These are phyloP conservation scores for Pyrenophora teres DNA, from an alignment of 2,329 filamentous ascomycete species.

Conservation along the genomic window DNA sequence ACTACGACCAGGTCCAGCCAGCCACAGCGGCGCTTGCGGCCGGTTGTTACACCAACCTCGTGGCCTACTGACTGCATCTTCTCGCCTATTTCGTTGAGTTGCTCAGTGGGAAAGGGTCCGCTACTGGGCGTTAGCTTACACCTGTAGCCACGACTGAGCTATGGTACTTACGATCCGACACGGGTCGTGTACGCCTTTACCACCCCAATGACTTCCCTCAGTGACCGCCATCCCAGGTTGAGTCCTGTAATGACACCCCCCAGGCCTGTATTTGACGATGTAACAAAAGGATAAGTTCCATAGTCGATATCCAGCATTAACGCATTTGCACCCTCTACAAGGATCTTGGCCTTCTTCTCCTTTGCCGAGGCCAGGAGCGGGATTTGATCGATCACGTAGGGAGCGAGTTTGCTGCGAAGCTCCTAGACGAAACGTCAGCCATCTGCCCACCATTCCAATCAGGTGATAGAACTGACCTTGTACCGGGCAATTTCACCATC, in stretches of 20 bases:
- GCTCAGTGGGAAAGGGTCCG: conserved; percentile 72
- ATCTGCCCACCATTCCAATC: not conserved
- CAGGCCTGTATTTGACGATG: conserved; percentile 63
- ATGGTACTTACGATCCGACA: conserved; percentile 49
- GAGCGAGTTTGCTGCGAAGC: conserved; percentile 62
- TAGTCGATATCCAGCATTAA: conserved; percentile 68
- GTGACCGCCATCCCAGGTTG: conserved; percentile 63
- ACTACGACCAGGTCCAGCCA: conserved; percentile 72
- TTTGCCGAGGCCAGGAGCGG: conserved; percentile 67
- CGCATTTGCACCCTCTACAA: conserved; percentile 72
- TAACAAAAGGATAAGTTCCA: conserved; percentile 64
- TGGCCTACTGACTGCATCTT: conserved; percentile 61
- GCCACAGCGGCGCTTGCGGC: conserved; percentile 65
- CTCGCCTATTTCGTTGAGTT: conserved; percentile 61
- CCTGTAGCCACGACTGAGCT: not conserved
- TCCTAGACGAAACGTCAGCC: conserved; percentile 37
- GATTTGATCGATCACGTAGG: conserved; percentile 70
- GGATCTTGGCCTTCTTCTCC: conserved; percentile 61
- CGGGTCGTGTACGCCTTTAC: conserved; percentile 71
- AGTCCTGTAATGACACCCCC: conserved; percentile 68
- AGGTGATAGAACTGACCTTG: conserved; percentile 48
- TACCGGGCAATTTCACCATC: conserved; percentile 71
- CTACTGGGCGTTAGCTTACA: conserved; percentile 44
- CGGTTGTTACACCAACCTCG: conserved; percentile 63
- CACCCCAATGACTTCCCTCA: conserved; percentile 67